phyloP scores from a whole-genome alignment of 2,329 filamentous ascomycete genomes.

The Fonsecaea pedrosoi region DNA sequence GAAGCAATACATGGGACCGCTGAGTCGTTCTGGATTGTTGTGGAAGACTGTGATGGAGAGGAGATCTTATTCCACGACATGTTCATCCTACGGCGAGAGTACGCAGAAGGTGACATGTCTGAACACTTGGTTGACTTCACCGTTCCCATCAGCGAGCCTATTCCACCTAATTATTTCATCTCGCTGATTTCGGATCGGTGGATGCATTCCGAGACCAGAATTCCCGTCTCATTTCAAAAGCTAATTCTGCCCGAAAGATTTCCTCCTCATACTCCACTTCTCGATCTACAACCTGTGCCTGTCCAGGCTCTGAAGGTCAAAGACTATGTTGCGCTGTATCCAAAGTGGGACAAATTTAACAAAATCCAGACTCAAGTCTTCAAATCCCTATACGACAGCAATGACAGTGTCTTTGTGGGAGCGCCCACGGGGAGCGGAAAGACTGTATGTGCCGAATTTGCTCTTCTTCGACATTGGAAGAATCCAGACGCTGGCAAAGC shows the following conservation, averaged over 20 bases:
- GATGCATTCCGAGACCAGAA: conserved; percentile 96
- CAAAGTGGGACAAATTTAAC: conserved; percentile 88
- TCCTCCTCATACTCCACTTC: conserved; percentile 86
- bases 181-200: conserved; percentile 92
- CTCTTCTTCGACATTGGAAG: conserved; percentile 86
- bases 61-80: conserved; percentile 94
- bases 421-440: conserved; percentile 96
- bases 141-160: conserved; percentile 93
- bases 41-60: conserved; percentile 97
- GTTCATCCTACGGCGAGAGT: conserved; percentile 89
- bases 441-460: conserved; percentile 95
- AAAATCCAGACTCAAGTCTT: conserved; percentile 97
- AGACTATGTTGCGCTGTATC: conserved; percentile 82
- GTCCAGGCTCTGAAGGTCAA: conserved; percentile 85
- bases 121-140: conserved; percentile 97
- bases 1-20: conserved; percentile 83
- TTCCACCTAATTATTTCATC: conserved; percentile 99
- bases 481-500: conserved; percentile 74
- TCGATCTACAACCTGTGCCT: conserved; percentile 90
- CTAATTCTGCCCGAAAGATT: conserved; percentile 94
- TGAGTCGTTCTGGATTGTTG: conserved; percentile 95
- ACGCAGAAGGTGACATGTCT: conserved; percentile 81
- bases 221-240: conserved; percentile 94
- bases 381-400: conserved; percentile 86
- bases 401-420: conserved; percentile 92